These are phyloP conservation scores for Fraxinus excelsior DNA, from an alignment of 257 asterid genomes.

Conservation along the genomic window DNA sequence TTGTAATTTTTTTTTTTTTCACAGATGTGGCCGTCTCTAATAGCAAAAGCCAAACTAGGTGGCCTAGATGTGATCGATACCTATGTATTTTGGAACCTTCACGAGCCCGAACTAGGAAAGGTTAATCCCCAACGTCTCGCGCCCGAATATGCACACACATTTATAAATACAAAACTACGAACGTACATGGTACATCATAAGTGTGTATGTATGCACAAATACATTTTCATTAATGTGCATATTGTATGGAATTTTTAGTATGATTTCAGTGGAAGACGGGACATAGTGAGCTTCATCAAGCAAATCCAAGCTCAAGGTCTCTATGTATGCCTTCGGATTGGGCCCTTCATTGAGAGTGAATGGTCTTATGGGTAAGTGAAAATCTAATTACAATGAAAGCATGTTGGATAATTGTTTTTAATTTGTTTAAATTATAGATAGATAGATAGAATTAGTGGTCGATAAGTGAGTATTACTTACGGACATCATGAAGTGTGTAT, in stretches of 20 bases:
- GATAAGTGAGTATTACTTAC: no score
- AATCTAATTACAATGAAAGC: no score
- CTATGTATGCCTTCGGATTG: conserved; percentile 76
- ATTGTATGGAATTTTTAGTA: conserved; percentile 42
- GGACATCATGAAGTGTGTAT: no score
- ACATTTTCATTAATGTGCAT: neutral
- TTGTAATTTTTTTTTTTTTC: neutral
- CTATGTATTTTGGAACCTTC: conserved; percentile 85
- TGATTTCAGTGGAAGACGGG: conserved; percentile 68
- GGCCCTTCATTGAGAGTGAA: conserved; percentile 84
- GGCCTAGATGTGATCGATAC: conserved; percentile 79
- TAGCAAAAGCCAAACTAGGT: conserved; percentile 71
- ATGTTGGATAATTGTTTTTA: no score
- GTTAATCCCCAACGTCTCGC: conserved; percentile 18
- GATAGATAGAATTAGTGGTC: no score
- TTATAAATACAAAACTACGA: neutral
- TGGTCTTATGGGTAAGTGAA: conserved; percentile 82
- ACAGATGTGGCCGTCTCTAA: conserved; percentile 87
- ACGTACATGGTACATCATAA: neutral
- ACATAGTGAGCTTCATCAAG: conserved; percentile 67
- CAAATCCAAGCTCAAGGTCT: conserved; percentile 75
- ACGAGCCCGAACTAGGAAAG: conserved; percentile 73
- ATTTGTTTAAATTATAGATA: no score
- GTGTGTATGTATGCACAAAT: neutral
- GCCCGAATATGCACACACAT: neutral